Evolutionary conservation across 805 yeast genomes (phyloP).

Genomic region (Saturnispora halmiae): DNA sequence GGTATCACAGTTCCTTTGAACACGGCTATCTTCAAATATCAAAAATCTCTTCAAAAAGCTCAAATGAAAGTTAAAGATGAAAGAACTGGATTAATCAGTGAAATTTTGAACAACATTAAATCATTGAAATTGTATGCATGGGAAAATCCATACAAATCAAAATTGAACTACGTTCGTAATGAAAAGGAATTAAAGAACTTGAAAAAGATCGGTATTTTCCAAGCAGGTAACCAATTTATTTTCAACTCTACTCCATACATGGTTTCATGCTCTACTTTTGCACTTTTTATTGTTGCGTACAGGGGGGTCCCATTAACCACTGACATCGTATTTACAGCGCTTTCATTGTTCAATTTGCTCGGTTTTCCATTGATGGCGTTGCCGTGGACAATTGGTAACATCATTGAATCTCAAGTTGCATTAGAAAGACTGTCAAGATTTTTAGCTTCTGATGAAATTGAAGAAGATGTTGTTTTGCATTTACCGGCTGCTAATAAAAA

Average conservation of each 20-base stretch:
- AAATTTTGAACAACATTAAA: slow-evolving; percentile 83
- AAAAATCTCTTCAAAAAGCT: slow-evolving; percentile 63
- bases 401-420: slow-evolving; percentile 87
- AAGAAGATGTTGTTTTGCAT: slow-evolving; percentile 51
- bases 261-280: slow-evolving; percentile 87
- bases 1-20: slow-evolving; percentile 72
- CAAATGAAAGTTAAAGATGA: slow-evolving; percentile 91
- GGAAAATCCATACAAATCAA: slow-evolving; percentile 78
- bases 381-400: slow-evolving; percentile 79
- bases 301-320: slow-evolving; percentile 63
- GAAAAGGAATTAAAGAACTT: slow-evolving; percentile 75
- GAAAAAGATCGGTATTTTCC: slow-evolving; percentile 60
- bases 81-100: slow-evolving; percentile 82
- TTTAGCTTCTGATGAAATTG: slow-evolving; percentile 70
- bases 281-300: slow-evolving; percentile 49
- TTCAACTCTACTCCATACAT: slow-evolving; percentile 84
- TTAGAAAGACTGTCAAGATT: slow-evolving; percentile 64
- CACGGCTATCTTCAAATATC: slow-evolving; percentile 54
- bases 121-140: slow-evolving; percentile 91
- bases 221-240: slow-evolving; percentile 62
- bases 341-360: slow-evolving; percentile 77
- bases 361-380: slow-evolving; percentile 87
- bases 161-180: slow-evolving; percentile 75
- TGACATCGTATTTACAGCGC: slow-evolving; percentile 86
- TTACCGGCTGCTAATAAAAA: slow-evolving; percentile 36